phyloP scores from a whole-genome alignment of 352 stramenopile species.

The Phytophthora rubi region DNA sequence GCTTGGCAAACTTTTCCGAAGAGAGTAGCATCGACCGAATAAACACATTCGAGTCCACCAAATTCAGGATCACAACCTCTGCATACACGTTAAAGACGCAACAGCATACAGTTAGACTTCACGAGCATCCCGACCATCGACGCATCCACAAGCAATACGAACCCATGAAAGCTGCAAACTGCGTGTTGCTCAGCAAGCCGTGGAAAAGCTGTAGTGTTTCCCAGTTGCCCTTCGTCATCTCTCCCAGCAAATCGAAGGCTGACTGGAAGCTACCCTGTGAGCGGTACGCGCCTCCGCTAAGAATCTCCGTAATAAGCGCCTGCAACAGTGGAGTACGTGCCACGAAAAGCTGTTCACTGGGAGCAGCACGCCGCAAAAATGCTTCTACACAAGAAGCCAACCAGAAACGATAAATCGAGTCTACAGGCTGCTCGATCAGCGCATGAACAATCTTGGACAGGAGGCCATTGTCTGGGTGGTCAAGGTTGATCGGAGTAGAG shows the following conservation, averaged over 20 bases:
- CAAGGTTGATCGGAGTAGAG: slow-evolving; percentile 60
- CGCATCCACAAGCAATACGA: slow-evolving; percentile 24
- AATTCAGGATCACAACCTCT: slow-evolving; percentile 93
- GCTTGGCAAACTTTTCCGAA: slow-evolving; percentile 70
- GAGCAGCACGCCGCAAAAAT: slow-evolving; percentile 89
- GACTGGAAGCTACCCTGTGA: slow-evolving; percentile 94
- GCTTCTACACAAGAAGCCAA: slow-evolving; percentile 96
- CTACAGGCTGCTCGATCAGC: slow-evolving; percentile 90
- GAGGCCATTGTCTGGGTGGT: slow-evolving; percentile 81
- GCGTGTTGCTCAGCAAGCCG: slow-evolving; percentile 80
- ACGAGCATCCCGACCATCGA: slow-evolving; percentile 2
- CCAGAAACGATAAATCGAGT: slow-evolving; percentile 97
- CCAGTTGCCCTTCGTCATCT: slow-evolving; percentile 95
- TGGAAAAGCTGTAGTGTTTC: slow-evolving; percentile 92
- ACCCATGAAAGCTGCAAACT: slow-evolving; percentile 93
- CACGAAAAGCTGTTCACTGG: slow-evolving; percentile 92
- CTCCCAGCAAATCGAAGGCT: slow-evolving; percentile 95
- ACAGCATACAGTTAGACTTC: neutral
- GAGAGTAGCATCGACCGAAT: slow-evolving; percentile 92
- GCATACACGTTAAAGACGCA: slow-evolving; percentile 16
- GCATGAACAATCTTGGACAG: slow-evolving; percentile 92
- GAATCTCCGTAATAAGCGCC: slow-evolving; percentile 89
- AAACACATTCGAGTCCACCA: slow-evolving; percentile 98
- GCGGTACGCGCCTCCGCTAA: slow-evolving; percentile 80
- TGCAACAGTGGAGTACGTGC: slow-evolving; percentile 88